Evolutionary conservation across 1,284 basidiomycete species (phyloP).

Genomic region (Puccinia triticina): DNA sequence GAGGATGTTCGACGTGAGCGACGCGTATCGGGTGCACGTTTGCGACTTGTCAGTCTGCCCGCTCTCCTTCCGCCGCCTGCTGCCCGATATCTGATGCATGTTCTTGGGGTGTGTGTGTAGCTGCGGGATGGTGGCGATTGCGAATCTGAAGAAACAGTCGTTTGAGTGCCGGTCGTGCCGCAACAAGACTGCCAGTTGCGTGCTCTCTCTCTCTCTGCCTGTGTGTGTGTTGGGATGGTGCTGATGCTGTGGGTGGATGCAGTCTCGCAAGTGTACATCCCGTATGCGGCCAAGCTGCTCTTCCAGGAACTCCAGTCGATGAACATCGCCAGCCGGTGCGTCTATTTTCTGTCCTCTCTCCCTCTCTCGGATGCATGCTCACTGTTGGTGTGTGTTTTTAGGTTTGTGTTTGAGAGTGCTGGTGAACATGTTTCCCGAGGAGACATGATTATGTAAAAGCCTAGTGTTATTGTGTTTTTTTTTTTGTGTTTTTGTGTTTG

Average conservation of each 20-base stretch:
- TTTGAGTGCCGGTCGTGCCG: conserved; percentile 81
- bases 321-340: conserved; percentile 58
- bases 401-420: conserved; percentile 51
- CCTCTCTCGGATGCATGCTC: not conserved
- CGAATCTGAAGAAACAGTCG: conserved; percentile 72
- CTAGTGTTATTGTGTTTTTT: not conserved
- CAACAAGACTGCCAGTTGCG: conserved; percentile 90
- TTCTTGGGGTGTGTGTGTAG: conserved; percentile 61
- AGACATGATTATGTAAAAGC: conserved; percentile 45
- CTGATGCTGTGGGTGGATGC: conserved; percentile 25
- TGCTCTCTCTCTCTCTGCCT: conserved; percentile 85
- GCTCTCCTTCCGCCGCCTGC: not conserved
- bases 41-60: conserved; percentile 79
- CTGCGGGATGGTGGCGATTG: conserved; percentile 90
- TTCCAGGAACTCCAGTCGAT: conserved; percentile 72
- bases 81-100: not conserved
- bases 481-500: not conserved
- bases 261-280: conserved; percentile 62
- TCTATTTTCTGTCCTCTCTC: not conserved
- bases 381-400: conserved; percentile 4
- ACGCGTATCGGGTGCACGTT: conserved; percentile 92
- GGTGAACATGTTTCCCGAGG: conserved; percentile 51
- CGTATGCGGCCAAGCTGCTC: conserved; percentile 71
- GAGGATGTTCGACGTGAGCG: conserved; percentile 65
- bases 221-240: not conserved